Percentiles rank a stretch among this genome's conserved stretches.
These are phyloP conservation scores for Phytophthora brassicae DNA, from an alignment of 352 stramenopile species.

Conservation along the genomic window DNA sequence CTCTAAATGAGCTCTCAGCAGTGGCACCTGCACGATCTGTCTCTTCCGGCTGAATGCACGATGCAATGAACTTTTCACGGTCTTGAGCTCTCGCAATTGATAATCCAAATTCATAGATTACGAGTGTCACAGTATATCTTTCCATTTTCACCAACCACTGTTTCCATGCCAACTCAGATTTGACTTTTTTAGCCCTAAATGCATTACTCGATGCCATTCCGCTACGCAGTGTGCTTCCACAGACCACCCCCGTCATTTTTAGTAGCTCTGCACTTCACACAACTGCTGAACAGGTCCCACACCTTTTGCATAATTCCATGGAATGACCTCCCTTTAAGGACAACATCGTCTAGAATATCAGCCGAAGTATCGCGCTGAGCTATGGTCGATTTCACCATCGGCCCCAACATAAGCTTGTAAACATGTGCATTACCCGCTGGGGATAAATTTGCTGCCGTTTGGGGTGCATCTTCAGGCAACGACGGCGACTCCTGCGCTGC, in stretches of 20 bases:
- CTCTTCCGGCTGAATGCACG: slow-evolving; percentile 2
- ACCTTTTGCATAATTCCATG: not conserved
- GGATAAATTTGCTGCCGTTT: not conserved
- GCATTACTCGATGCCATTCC: not conserved
- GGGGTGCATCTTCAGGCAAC: not conserved
- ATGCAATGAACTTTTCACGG: slow-evolving; percentile 2
- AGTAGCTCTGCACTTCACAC: not conserved
- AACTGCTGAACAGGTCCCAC: not conserved
- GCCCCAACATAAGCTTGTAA: slow-evolving; percentile 4
- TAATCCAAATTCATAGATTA: slow-evolving; percentile 13
- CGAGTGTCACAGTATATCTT: slow-evolving; percentile 7
- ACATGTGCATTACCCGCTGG: not conserved
- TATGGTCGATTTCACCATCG: slow-evolving; percentile 1
- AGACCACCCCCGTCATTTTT: not conserved
- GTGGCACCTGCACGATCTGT: slow-evolving; percentile 1
- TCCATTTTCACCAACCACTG: slow-evolving; percentile 7
- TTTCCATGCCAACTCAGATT: not conserved
- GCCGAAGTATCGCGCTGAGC: slow-evolving; percentile 1
- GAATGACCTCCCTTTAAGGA: not conserved
- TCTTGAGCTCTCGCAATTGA: slow-evolving; percentile 8
- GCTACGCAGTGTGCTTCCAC: not conserved
- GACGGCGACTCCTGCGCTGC: not conserved
- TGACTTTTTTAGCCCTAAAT: not conserved
- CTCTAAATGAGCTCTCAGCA: slow-evolving; percentile 8
- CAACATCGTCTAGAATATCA: not conserved